phyloP scores from a whole-genome alignment of 208 protist species.

The Strigomonas culicis region DNA sequence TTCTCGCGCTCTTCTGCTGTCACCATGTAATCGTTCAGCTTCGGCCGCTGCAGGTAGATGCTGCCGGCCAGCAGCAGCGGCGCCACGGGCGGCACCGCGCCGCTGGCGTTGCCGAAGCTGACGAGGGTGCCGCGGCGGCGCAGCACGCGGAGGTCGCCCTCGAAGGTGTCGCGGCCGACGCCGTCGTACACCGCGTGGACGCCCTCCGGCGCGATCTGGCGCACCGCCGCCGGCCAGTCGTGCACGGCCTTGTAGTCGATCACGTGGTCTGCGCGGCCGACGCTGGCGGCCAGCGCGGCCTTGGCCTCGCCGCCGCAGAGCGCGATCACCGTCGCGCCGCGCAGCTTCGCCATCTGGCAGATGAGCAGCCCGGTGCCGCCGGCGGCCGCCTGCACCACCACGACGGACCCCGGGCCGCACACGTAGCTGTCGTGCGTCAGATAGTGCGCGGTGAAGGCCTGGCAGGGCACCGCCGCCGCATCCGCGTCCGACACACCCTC shows the following conservation, averaged over 20 bases:
- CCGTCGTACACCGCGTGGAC: conserved; percentile 89
- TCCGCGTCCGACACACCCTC: conserved; percentile 42
- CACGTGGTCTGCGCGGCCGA: conserved; percentile 63
- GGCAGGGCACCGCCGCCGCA: conserved; percentile 55
- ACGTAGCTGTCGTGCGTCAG: conserved; percentile 57
- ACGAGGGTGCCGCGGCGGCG: conserved; percentile 79
- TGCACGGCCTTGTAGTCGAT: conserved; percentile 55
- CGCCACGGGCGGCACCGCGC: conserved; percentile 56
- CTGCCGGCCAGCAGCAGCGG: conserved; percentile 66
- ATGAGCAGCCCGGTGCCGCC: conserved; percentile 82
- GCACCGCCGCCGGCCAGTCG: conserved; percentile 59
- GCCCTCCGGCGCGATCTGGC: conserved; percentile 33
- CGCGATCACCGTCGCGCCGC: conserved; percentile 89
- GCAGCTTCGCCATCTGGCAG: conserved; percentile 89
- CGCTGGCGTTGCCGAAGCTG: conserved; percentile 91
- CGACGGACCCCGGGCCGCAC: conserved; percentile 32
- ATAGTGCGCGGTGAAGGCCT: conserved; percentile 92
- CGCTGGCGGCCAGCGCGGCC: conserved; percentile 33
- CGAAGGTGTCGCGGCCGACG: conserved; percentile 80
- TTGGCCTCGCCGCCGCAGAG: conserved; percentile 76
- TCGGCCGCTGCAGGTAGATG: conserved; percentile 79
- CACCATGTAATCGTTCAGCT: conserved; percentile 53
- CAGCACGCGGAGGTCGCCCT: conserved; percentile 60
- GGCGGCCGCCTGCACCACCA: conserved; percentile 86
- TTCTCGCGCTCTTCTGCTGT: conserved; percentile 31